Evolutionary conservation across 495 filamentous ascomycete species (phyloP).

Genomic region (Aspergillus indologenus): DNA sequence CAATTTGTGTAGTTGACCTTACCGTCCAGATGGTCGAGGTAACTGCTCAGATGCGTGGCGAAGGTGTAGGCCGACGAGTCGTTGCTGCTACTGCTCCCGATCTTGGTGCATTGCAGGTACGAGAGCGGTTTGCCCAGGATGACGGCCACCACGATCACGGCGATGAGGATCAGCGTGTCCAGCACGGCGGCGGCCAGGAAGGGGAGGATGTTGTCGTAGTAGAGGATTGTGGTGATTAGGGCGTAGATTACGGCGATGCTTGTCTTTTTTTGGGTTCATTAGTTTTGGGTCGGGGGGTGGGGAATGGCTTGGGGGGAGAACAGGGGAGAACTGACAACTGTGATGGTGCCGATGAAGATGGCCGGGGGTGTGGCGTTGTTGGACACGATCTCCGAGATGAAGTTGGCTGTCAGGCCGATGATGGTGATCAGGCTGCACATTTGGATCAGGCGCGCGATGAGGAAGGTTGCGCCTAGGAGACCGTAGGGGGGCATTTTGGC

Average conservation of each 20-base stretch:
- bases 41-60: constrained; percentile 39
- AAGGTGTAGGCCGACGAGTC: constrained; percentile 44
- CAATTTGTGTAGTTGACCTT: constrained; percentile 54
- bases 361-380: constrained; percentile 60
- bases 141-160: constrained; percentile 66
- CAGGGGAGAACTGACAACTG: constrained; percentile 61
- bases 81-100: constrained; percentile 38
- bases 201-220: constrained; percentile 69
- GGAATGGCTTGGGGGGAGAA: background rate
- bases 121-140: constrained; percentile 78
- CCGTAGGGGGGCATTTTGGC: constrained; percentile 50
- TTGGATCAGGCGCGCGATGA: constrained; percentile 67
- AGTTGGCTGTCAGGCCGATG: constrained; percentile 78
- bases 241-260: constrained; percentile 75
- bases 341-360: constrained; percentile 73
- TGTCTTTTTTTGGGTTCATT: constrained; percentile 45
- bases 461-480: constrained; percentile 76
- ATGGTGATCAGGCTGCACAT: constrained; percentile 68
- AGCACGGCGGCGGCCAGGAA: constrained; percentile 62
- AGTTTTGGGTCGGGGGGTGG: background rate
- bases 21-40: constrained; percentile 38
- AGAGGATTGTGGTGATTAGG: constrained; percentile 71
- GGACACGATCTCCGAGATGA: constrained; percentile 73
- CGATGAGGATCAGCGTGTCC: constrained; percentile 67
- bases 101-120: constrained; percentile 66